phyloP scores from a whole-genome alignment of 371 early-diverging fungal species.

The Mucor velutinosus region DNA sequence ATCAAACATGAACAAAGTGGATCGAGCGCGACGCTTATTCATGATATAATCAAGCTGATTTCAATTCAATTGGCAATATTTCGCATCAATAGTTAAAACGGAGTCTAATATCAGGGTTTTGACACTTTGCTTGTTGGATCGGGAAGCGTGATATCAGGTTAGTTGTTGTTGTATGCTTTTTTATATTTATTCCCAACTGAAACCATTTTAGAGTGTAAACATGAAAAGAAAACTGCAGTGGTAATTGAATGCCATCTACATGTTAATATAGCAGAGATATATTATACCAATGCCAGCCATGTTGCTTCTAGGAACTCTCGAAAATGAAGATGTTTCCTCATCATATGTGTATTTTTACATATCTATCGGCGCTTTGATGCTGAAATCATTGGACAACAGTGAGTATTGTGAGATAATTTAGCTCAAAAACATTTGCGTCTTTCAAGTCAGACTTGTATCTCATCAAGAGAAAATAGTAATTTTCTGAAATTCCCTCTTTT shows the following conservation, averaged over 20 bases:
- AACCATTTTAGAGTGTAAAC: background rate
- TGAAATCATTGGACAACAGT: conserved; percentile 1
- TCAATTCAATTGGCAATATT: background rate
- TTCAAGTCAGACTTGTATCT: conserved; percentile 7
- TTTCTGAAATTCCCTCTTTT: background rate
- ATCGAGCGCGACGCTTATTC: background rate
- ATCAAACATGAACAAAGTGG: background rate
- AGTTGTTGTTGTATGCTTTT: too few relatives aligned
- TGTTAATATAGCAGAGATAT: background rate
- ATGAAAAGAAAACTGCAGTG: background rate
- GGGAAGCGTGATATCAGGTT: background rate
- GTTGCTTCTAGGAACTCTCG: background rate
- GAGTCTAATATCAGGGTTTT: background rate
- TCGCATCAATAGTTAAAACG: background rate
- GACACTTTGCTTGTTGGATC: background rate
- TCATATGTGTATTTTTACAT: background rate
- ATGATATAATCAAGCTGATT: background rate
- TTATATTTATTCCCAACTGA: background rate
- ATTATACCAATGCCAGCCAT: background rate
- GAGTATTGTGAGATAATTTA: background rate
- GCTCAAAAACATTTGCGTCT: background rate
- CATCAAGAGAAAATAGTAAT: background rate
- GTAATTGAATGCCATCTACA: background rate
- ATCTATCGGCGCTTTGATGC: conserved; percentile 8
- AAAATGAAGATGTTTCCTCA: background rate